Base-by-base conservation (phyloP, 2,329 filamentous ascomycete species). In the Penicillium paneum region DNA sequence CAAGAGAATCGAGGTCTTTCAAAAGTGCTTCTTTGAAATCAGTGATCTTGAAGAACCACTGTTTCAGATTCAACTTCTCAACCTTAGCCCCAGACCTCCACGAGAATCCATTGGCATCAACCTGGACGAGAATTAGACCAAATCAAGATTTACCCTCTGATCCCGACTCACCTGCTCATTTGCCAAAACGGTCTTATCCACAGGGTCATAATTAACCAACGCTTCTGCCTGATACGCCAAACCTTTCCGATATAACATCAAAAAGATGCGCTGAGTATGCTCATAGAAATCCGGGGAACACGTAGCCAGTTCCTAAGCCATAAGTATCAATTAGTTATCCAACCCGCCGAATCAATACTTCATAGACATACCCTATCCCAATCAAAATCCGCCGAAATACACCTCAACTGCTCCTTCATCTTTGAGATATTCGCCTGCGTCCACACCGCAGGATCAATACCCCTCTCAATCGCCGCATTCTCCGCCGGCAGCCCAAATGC, bases 1-100 rank as follows among this genome's bases (percentile, higher is more conserved):
- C 78, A 34, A 96, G 78, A 4, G 77, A 73, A 29, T 90, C 83
- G 1, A 96, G 79, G 58, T 90, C 90, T 28, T 85, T 76, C 26
- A 95, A 76, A 8, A 96, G 76, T 4, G 83, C 78, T 50, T 93
- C 85, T 57, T 89, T 85, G 67, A 89, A 94, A 45, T 83, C 82
- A 3, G 90, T 93, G 66, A 94, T 95, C 58, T 85, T 86, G 60
- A 96, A 83, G 70, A 95, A 96, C 91, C 91, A 96, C 72, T 96
- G 91, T 73, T 89, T 90, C 44, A 95, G 78, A 62, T 83, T 83
- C 55, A 84, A 79, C 74, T 91, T 89, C 73, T 94, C 88, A 17
- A 95, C 90, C 69, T 88, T 86, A 46, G 89, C 91, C 10, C 91
- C 91, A 1, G 90, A 94, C 53, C 91, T 83, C 91, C 91, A 96